Evolutionary conservation across 75 land plant genomes (phyloP).

Genomic region (Pinus taeda): DNA sequence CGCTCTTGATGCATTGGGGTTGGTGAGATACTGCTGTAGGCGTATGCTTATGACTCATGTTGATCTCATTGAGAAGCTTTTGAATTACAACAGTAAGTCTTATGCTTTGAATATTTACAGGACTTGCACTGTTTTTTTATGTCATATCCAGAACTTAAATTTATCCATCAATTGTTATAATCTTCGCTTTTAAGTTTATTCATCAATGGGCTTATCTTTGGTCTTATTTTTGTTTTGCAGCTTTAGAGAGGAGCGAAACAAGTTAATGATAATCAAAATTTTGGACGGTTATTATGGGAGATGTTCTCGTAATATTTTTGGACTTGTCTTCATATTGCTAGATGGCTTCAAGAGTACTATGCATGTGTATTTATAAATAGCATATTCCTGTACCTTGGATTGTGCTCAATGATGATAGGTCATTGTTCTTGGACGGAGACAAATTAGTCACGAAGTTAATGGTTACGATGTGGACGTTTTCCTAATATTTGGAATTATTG

Average conservation of each 20-base stretch:
- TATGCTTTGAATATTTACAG: background rate
- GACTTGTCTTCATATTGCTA: no score
- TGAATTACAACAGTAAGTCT: conserved; percentile 88
- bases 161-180: no score
- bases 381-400: no score
- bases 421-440: no score
- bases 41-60: conserved; percentile 99
- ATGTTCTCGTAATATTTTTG: no score
- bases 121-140: background rate
- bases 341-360: no score
- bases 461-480: no score
- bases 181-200: background rate
- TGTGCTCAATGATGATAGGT: no score
- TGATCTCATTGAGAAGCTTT: conserved; percentile 95
- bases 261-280: conserved; percentile 4
- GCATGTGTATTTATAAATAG: no score
- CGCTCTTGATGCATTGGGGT: conserved; percentile 88
- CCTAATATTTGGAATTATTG: no score
- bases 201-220: background rate
- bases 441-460: no score
- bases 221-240: background rate
- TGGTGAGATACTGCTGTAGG: conserved; percentile 94
- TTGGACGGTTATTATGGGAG: no score
- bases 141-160: background rate
- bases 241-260: conserved; percentile 9